Conservation (phyloP, 2,329 filamentous ascomycete species). For the Cadophora gregata region DNA sequence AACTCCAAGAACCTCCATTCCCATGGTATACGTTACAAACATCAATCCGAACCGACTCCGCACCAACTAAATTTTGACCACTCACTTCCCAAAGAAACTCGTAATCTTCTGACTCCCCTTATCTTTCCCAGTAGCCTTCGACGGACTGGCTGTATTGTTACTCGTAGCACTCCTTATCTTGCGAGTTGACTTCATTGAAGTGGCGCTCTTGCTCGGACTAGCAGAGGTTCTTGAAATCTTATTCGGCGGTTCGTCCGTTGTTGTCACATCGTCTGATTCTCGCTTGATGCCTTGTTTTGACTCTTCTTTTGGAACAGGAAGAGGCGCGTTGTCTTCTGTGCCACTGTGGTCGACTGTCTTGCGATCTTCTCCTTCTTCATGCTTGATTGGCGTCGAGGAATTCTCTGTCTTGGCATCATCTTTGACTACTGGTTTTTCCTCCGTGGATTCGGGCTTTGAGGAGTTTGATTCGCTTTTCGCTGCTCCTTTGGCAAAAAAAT, state of each 20-base stretch:
- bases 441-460: slow-evolving; percentile 1
- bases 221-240: slow-evolving; percentile 37
- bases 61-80: neutral
- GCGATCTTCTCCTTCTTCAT: slow-evolving; percentile 36
- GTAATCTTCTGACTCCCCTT: slow-evolving; percentile 54
- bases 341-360: slow-evolving; percentile 38
- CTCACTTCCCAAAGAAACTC: slow-evolving; percentile 54
- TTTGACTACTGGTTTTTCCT: neutral
- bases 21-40: neutral
- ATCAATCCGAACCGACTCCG: neutral
- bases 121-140: slow-evolving; percentile 34
- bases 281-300: slow-evolving; percentile 40
- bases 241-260: slow-evolving; percentile 35
- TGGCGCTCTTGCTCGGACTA: slow-evolving; percentile 34
- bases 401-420: slow-evolving; percentile 31
- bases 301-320: slow-evolving; percentile 36
- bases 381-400: slow-evolving; percentile 31
- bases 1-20: neutral
- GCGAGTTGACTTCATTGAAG: slow-evolving; percentile 31
- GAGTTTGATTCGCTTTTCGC: slow-evolving; percentile 30
- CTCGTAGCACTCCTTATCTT: slow-evolving; percentile 43
- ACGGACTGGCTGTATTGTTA: slow-evolving; percentile 40
- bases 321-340: slow-evolving; percentile 40
- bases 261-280: slow-evolving; percentile 38
- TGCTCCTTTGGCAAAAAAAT: slow-evolving; percentile 76